Conservation (phyloP, 2,329 filamentous ascomycete species). For the Coniella lustricola region DNA sequence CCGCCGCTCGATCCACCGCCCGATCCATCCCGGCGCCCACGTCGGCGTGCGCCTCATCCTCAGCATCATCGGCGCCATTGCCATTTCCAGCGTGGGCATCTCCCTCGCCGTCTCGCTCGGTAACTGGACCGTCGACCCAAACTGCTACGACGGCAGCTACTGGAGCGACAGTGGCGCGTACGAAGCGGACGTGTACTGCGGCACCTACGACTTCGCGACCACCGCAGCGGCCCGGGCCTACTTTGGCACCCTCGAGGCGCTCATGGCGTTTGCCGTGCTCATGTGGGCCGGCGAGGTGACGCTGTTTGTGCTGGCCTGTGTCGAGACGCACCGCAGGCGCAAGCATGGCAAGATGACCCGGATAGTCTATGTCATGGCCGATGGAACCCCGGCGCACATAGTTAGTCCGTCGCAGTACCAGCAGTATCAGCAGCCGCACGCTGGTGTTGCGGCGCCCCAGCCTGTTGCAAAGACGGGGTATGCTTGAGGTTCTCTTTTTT, state of each 20-base stretch:
- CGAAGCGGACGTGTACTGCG: slow-evolving; percentile 16
- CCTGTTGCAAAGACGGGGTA: too few species aligned
- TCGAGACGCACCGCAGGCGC: slow-evolving; percentile 17
- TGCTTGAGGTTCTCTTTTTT: too few species aligned
- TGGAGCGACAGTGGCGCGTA: slow-evolving; percentile 5
- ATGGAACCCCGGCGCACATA: neutral
- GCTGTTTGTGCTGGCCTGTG: slow-evolving; percentile 18
- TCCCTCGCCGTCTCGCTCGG: slow-evolving; percentile 21
- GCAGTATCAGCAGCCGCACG: too few species aligned
- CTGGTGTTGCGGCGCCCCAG: neutral
- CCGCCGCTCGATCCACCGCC: slow-evolving; percentile 24
- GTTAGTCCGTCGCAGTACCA: too few species aligned
- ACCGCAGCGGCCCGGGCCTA: neutral
- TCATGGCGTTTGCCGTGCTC: slow-evolving; percentile 18
- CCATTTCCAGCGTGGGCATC: slow-evolving; percentile 34
- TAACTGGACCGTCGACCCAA: slow-evolving; percentile 18
- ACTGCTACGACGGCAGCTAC: slow-evolving; percentile 2
- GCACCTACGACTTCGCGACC: slow-evolving; percentile 9
- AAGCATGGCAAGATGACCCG: slow-evolving; percentile 4
- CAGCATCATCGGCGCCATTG: slow-evolving; percentile 28
- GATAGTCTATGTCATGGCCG: slow-evolving; percentile 12
- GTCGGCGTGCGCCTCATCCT: slow-evolving; percentile 36
- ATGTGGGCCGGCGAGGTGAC: slow-evolving; percentile 14
- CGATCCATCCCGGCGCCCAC: slow-evolving; percentile 38
- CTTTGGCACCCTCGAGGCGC: slow-evolving; percentile 14